Evolutionary conservation across 1,284 basidiomycete species (phyloP).

Genomic region (Vanrija humicola): DNA sequence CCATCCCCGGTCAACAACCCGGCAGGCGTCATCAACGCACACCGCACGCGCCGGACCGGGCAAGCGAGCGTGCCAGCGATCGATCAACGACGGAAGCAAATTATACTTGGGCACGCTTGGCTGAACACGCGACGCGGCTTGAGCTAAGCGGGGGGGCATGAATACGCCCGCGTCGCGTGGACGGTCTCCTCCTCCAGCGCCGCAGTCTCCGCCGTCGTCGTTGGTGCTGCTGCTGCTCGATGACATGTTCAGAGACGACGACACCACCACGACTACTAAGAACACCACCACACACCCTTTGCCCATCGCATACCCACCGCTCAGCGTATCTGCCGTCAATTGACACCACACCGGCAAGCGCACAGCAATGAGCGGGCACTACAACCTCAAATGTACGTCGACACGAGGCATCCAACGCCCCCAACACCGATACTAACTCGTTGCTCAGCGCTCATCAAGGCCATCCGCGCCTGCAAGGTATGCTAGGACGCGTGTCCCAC

Average conservation of each 20-base stretch:
- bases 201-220: not conserved
- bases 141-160: not conserved
- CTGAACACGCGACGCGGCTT: too few species aligned
- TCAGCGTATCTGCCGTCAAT: not conserved
- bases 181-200: not conserved
- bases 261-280: too few species aligned
- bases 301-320: not conserved
- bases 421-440: not conserved
- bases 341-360: not conserved
- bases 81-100: too few species aligned
- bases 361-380: slow-evolving; percentile 55
- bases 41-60: too few species aligned
- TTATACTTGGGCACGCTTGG: too few species aligned
- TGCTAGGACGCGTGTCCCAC: slow-evolving; percentile 8
- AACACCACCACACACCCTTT: not conserved
- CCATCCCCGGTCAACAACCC: too few species aligned
- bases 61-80: too few species aligned
- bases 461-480: slow-evolving; percentile 88
- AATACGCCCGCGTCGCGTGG: slow-evolving; percentile 1
- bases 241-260: not conserved
- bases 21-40: too few species aligned
- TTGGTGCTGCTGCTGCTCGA: not conserved
- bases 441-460: slow-evolving; percentile 80
- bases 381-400: slow-evolving; percentile 79
- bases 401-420: not conserved